Evolutionary conservation across 2,329 filamentous ascomycete species (phyloP), one percentile per base, ranked within the genome.

Genomic region (Aspergillus sp.): DNA sequence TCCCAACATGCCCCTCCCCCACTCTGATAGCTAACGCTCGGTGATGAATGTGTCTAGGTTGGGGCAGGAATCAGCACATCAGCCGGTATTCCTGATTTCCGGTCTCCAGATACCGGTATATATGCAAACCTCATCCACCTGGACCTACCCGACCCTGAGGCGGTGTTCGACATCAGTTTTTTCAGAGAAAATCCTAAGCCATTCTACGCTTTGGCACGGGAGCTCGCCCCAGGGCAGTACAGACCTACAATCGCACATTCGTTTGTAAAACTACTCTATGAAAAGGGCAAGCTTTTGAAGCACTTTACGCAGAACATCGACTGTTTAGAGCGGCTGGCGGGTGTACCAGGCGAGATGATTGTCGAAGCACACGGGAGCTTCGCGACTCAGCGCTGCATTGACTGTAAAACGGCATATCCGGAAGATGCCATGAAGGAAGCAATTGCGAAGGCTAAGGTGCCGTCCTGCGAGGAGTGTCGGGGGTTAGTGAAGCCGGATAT

Each of bases 221-320:
- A 98, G 76, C 83, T 99, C 4, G 96, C 96, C 69, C 95, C 95
- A 0, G 93, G 93, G 17, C 89, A 89, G 67, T 97, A 90, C 77
- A 83, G 88, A 54, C 95, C 95, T 0, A 99, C 95, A 1, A 81
- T 98, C 54, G 89, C 92, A 2, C 95, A 99, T 76, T 88, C 86
- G 37, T 99, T 99, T 75, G 87, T 99, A 67, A 83, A 86, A 13
- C 80, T 99, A 22, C 85, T 98, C 15, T 84, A 93, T 57, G 80
- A 87, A 59, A 96, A 96, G 76, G 86, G 85, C 4, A 79, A 93
- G 41, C 79, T 99, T 22, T 79, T 89, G 64, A 95, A 92, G 80
- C 84, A 95, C 53, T 99, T 98, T 74, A 97, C 95, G 0, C 95
- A 99, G 71, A 99, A 99, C 70, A 98, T 99, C 65, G 95, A 99